Percentiles rank a stretch among this genome's conserved stretches.
These are phyloP conservation scores for Aspergillus brasiliensis DNA, from an alignment of 2,329 filamentous ascomycete genomes.

Conservation along the genomic window DNA sequence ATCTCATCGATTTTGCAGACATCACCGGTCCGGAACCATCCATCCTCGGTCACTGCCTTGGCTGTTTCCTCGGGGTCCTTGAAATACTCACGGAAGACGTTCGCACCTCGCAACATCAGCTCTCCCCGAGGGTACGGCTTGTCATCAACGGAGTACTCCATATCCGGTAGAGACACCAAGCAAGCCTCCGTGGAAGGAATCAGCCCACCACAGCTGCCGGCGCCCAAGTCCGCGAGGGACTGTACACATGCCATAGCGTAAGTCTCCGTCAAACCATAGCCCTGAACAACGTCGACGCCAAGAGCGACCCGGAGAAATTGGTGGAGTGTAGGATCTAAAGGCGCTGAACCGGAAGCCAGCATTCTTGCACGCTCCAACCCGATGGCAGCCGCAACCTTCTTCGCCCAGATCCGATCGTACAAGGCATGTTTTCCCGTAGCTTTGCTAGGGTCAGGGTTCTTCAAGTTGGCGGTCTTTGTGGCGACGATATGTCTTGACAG, in stretches of 20 bases:
- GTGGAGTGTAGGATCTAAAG: constrained; percentile 84
- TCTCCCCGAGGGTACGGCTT: constrained; percentile 89
- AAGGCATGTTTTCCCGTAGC: constrained; percentile 63
- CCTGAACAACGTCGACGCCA: constrained; percentile 76
- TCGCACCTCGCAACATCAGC: constrained; percentile 77
- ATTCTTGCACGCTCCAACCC: constrained; percentile 72
- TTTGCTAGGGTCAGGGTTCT: constrained; percentile 65
- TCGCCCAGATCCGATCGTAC: constrained; percentile 76
- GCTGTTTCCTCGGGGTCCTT: constrained; percentile 85
- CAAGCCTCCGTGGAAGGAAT: constrained; percentile 72
- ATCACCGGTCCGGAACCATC: constrained; percentile 97
- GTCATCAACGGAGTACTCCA: constrained; percentile 88
- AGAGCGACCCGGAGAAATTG: constrained; percentile 85
- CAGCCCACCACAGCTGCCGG: constrained; percentile 80
- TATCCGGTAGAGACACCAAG: constrained; percentile 84
- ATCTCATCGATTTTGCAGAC: constrained; percentile 81
- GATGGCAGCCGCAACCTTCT: constrained; percentile 80
- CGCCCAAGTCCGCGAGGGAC: constrained; percentile 66
- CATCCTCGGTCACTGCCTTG: constrained; percentile 79
- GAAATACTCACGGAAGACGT: constrained; percentile 83
- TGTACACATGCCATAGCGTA: constrained; percentile 79
- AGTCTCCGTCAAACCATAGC: constrained; percentile 92
- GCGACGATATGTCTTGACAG: constrained; percentile 78
- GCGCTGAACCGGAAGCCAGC: constrained; percentile 87
- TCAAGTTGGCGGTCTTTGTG: constrained; percentile 78